These are phyloP conservation scores for Penicillium subrubescens DNA, from an alignment of 495 filamentous ascomycete species.

Conservation along the genomic window DNA sequence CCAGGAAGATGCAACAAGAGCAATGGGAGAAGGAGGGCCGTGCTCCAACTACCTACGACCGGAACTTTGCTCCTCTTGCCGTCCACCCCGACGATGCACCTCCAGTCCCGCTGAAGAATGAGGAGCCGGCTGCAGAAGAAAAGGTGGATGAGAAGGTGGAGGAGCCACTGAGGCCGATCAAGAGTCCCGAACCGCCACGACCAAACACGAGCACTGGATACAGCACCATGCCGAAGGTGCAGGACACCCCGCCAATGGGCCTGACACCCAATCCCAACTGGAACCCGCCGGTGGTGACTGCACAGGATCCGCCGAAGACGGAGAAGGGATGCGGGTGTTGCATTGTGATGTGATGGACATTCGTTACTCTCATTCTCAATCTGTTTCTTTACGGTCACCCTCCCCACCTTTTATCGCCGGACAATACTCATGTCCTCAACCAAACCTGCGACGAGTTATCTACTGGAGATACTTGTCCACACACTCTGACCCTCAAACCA, in stretches of 20 bases:
- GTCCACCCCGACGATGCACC: slow-evolving; percentile 48
- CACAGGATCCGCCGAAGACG: slow-evolving; percentile 40
- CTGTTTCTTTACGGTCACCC: background rate
- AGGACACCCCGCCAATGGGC: slow-evolving; percentile 41
- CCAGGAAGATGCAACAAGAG: slow-evolving; percentile 87
- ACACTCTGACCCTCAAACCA: slow-evolving; percentile 2
- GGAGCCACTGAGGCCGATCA: slow-evolving; percentile 32
- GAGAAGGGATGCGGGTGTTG: slow-evolving; percentile 55
- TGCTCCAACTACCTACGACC: slow-evolving; percentile 78
- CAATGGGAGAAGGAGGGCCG: slow-evolving; percentile 92
- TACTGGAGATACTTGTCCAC: slow-evolving; percentile 11
- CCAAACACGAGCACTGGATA: slow-evolving; percentile 49
- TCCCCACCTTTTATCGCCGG: background rate
- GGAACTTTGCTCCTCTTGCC: slow-evolving; percentile 77
- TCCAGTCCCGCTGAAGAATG: slow-evolving; percentile 26
- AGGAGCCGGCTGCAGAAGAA: slow-evolving; percentile 22
- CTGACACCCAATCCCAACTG: slow-evolving; percentile 38
- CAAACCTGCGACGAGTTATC: slow-evolving; percentile 2
- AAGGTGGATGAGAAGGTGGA: slow-evolving; percentile 19
- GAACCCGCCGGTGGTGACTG: slow-evolving; percentile 44
- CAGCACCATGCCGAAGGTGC: slow-evolving; percentile 57
- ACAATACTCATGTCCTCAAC: background rate
- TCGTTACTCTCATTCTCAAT: slow-evolving; percentile 2
- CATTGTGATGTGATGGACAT: slow-evolving; percentile 51
- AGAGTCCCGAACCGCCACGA: slow-evolving; percentile 39